Percentiles rank a stretch among this genome's conserved stretches.
phyloP scores from a whole-genome alignment of 164 flowering plant species.

The Annona cherimola region DNA sequence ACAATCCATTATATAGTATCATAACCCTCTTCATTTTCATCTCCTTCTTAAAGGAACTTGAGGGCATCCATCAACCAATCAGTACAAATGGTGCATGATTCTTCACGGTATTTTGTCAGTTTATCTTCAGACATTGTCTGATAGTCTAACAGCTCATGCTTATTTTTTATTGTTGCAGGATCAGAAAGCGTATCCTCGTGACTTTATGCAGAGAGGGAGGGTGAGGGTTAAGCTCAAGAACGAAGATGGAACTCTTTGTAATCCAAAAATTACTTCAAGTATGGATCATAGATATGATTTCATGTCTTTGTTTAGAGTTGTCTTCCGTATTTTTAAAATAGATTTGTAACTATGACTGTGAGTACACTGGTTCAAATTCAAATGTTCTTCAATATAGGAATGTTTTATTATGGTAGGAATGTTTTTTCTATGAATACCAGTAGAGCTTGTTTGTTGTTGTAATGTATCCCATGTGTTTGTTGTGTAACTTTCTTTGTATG shows the following conservation, averaged over 20 bases:
- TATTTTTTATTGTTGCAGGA: constrained; percentile 27
- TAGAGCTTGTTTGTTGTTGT: neutral
- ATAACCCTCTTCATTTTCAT: no score
- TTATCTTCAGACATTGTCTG: no score
- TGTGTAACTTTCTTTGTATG: neutral
- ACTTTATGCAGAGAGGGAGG: constrained; percentile 90
- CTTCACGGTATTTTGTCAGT: no score
- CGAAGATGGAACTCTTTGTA: constrained; percentile 68
- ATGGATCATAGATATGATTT: constrained; percentile 24
- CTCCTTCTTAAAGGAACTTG: no score
- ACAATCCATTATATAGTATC: no score
- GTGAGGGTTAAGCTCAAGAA: constrained; percentile 75
- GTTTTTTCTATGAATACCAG: neutral
- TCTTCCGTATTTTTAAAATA: neutral
- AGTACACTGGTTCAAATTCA: neutral
- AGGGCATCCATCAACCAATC: no score
- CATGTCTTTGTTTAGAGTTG: neutral
- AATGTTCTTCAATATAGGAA: neutral
- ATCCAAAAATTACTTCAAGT: constrained; percentile 77
- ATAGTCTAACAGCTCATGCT: no score
- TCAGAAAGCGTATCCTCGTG: constrained; percentile 92
- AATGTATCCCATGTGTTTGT: neutral
- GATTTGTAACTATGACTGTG: neutral
- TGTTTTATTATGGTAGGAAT: neutral
- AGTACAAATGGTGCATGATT: no score